phyloP scores from a whole-genome alignment of 495 filamentous ascomycete species.

The Clohesyomyces aquaticus region DNA sequence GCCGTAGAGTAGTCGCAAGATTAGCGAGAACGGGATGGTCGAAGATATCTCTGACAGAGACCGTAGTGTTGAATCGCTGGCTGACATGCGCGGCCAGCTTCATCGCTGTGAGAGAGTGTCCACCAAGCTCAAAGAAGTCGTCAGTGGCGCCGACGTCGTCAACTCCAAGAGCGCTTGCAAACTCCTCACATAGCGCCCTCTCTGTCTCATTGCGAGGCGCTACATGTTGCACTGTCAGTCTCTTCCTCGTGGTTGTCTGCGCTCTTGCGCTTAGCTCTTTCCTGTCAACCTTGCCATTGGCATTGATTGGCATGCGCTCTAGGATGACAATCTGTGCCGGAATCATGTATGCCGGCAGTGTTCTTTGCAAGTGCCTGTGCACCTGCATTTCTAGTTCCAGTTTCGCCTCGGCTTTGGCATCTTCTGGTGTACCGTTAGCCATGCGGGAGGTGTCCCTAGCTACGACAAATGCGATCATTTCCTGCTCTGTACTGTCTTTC shows the following conservation, averaged over 20 bases:
- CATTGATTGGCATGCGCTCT: neutral
- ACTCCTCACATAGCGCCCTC: neutral
- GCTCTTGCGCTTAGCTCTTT: slow-evolving; percentile 1
- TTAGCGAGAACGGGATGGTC: neutral
- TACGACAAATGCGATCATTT: slow-evolving; percentile 1
- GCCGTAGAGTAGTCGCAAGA: neutral
- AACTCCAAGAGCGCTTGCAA: slow-evolving; percentile 1
- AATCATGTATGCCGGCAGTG: neutral
- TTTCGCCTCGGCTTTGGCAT: neutral
- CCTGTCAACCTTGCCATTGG: neutral
- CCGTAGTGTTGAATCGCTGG: neutral
- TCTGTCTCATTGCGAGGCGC: neutral
- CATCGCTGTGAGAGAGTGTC: neutral
- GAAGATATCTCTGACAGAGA: slow-evolving; percentile 1
- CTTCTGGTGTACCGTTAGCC: neutral
- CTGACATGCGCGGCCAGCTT: neutral
- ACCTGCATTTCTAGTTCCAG: neutral
- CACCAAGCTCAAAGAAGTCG: slow-evolving; percentile 1
- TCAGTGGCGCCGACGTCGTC: neutral
- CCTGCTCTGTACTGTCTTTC: slow-evolving; percentile 1
- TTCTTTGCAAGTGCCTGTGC: neutral
- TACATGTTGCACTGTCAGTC: slow-evolving; percentile 1
- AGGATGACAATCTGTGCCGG: neutral
- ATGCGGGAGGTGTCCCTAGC: neutral
- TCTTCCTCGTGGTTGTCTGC: neutral